Evolutionary conservation across 495 filamentous ascomycete genomes (phyloP).

Genomic region (Penicillium manginii): DNA sequence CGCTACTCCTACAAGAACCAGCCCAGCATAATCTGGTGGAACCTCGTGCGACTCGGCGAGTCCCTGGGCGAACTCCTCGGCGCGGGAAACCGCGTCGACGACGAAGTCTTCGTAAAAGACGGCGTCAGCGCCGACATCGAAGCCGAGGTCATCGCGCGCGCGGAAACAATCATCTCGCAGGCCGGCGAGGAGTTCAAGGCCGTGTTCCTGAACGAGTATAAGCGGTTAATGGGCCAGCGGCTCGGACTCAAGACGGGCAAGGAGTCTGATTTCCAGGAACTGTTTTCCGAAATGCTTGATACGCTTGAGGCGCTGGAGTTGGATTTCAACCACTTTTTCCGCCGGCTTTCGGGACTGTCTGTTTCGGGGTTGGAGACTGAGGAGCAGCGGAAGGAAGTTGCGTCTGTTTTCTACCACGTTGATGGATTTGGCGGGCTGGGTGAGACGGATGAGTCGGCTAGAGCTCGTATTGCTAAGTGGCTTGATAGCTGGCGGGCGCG

Average conservation of each 20-base stretch:
- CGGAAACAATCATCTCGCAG: slow-evolving; percentile 77
- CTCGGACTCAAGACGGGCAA: slow-evolving; percentile 71
- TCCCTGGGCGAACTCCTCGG: slow-evolving; percentile 88
- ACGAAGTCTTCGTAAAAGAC: slow-evolving; percentile 65
- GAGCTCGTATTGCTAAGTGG: slow-evolving; percentile 71
- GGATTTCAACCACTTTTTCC: slow-evolving; percentile 93
- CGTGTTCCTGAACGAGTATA: slow-evolving; percentile 86
- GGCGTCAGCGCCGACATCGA: slow-evolving; percentile 71
- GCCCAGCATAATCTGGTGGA: slow-evolving; percentile 98
- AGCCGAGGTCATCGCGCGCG: slow-evolving; percentile 71
- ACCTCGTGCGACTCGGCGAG: slow-evolving; percentile 89
- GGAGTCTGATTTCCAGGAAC: slow-evolving; percentile 71
- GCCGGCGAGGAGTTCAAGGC: slow-evolving; percentile 83
- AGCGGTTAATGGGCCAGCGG: slow-evolving; percentile 73
- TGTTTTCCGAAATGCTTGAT: slow-evolving; percentile 83
- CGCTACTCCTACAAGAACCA: slow-evolving; percentile 94
- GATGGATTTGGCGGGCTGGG: slow-evolving; percentile 62
- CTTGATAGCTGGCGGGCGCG: slow-evolving; percentile 71
- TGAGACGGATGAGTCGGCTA: slow-evolving; percentile 61
- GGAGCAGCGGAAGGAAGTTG: slow-evolving; percentile 57
- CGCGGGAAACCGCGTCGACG: slow-evolving; percentile 68
- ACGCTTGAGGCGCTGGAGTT: slow-evolving; percentile 76
- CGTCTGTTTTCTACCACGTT: slow-evolving; percentile 70
- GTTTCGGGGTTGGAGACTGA: slow-evolving; percentile 63
- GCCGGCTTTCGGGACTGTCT: slow-evolving; percentile 64